Evolutionary conservation across 2,329 filamentous ascomycete species (phyloP), one percentile per base, ranked within the genome.

Genomic region (Sclerotinia subarctica): DNA sequence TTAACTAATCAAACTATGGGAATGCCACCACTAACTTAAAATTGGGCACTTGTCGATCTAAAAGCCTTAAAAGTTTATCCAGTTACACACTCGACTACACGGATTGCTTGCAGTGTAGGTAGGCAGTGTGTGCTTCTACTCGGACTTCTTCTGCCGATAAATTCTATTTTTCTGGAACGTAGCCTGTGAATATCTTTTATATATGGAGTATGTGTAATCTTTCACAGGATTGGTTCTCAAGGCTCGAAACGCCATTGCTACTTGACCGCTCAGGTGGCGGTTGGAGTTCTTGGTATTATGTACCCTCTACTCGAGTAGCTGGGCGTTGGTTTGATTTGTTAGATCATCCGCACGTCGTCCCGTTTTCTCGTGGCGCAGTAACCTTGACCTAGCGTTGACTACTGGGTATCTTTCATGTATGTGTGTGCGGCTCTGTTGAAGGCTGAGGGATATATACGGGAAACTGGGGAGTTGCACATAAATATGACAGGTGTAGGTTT

Each of bases 251-350:
- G 38, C n/a, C 56, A 26, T 29, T n/a, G 29, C 24, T n/a, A 7
- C 29, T 46, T 59, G 38, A 44, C 56, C 56, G 56, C 56, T 29
- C 6, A 29, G 5, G 56, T 59, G 56, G 56, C 56, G 35, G n/a
- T 46, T 59, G 19, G 15, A 24, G 35, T 13, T 1, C 35, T 38
- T 38, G 35, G 35, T 32, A 53, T 32, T 53, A n/a, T n/a, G n/a
- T n/a, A 32, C 19, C n/a, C 10, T 44, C 35, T 58, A n/a, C n/a
- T n/a, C n/a, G n/a, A n/a, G n/a, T n/a, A 58, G 29, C 38, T n/a
- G 38, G 56, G 56, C 56, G 21, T 44, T 44, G 56, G 56, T 19
- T 13, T 24, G 52, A 2, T 19, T 26, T 17, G 52, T 1, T 53
- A 11, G 10, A 11, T 21, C 26, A 21, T 35, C 26, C 19, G 52